These are phyloP conservation scores for Exobasidium rhododendri DNA, from an alignment of 1,284 basidiomycete genomes.

Conservation along the genomic window DNA sequence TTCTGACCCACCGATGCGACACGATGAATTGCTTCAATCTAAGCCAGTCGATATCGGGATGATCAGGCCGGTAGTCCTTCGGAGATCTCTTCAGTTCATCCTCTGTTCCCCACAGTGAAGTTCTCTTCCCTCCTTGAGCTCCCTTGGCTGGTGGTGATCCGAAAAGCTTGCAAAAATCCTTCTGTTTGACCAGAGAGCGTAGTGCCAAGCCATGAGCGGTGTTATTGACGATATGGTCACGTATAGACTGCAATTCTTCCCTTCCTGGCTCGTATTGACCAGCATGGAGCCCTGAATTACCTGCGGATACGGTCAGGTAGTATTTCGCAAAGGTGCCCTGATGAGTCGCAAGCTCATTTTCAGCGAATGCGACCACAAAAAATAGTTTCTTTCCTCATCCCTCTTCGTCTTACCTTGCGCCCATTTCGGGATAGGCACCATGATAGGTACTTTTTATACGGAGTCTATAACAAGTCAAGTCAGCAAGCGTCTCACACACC, in stretches of 20 bases:
- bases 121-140: conserved; percentile 66
- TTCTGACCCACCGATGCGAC: conserved; percentile 61
- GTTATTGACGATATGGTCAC: conserved; percentile 62
- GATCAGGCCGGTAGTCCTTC: conserved; percentile 59
- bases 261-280: conserved; percentile 80
- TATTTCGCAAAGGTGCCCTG: conserved; percentile 13
- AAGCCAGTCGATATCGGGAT: conserved; percentile 81
- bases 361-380: not conserved
- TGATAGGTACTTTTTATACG: conserved; percentile 77
- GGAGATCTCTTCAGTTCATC: conserved; percentile 81
- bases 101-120: conserved; percentile 68
- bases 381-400: not conserved
- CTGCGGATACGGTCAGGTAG: conserved; percentile 64
- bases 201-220: conserved; percentile 71
- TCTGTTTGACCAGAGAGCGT: conserved; percentile 51
- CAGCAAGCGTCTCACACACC: no score
- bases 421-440: conserved; percentile 76
- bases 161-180: not conserved
- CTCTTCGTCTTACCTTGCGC: conserved; percentile 60
- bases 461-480: conserved; percentile 67
- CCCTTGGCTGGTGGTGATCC: conserved; percentile 57
- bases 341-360: conserved; percentile 22
- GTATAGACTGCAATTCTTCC: conserved; percentile 70
- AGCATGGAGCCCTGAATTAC: conserved; percentile 67
- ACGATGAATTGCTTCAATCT: conserved; percentile 78